phyloP scores from a whole-genome alignment of 139 green algal genomes.

The Chlorella sp. region DNA sequence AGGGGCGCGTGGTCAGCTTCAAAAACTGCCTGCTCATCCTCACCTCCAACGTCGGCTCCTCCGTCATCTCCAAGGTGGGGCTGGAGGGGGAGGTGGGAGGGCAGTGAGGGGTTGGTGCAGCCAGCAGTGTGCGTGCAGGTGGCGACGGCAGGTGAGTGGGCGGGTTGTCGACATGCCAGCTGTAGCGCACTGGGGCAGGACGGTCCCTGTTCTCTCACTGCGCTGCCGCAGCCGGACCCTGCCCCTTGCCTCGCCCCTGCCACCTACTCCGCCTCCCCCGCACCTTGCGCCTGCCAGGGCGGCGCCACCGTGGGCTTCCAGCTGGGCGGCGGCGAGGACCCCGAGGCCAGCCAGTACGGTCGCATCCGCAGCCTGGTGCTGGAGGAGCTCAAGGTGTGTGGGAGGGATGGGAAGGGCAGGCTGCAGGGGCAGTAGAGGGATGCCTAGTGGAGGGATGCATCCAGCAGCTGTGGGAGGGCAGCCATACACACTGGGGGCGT shows the following conservation, averaged over 20 bases:
- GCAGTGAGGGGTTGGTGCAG: no score
- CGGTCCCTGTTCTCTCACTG: no score
- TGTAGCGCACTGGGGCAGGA: no score
- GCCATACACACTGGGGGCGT: background rate
- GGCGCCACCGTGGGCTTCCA: conserved; percentile 73
- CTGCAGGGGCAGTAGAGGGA: background rate
- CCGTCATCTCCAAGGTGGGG: conserved; percentile 59
- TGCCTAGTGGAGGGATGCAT: background rate
- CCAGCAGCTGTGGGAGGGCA: background rate
- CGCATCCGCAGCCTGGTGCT: conserved; percentile 66
- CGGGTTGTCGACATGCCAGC: no score
- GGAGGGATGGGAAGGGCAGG: background rate
- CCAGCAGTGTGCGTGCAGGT: no score
- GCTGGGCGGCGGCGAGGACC: conserved; percentile 40
- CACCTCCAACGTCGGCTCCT: conserved; percentile 79
- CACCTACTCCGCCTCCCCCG: no score
- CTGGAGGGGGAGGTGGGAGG: no score
- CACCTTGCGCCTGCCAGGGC: conserved; percentile 13
- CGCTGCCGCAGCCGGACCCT: no score
- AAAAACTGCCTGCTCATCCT: conserved; percentile 85
- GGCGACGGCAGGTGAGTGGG: no score
- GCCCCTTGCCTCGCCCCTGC: no score
- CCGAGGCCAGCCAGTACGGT: conserved; percentile 53
- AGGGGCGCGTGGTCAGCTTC: conserved; percentile 78
- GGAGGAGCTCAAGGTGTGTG: conserved; percentile 80